These are phyloP conservation scores for Neocallimastix lanati DNA, from an alignment of 192 early-diverging fungal species.

Conservation along the genomic window DNA sequence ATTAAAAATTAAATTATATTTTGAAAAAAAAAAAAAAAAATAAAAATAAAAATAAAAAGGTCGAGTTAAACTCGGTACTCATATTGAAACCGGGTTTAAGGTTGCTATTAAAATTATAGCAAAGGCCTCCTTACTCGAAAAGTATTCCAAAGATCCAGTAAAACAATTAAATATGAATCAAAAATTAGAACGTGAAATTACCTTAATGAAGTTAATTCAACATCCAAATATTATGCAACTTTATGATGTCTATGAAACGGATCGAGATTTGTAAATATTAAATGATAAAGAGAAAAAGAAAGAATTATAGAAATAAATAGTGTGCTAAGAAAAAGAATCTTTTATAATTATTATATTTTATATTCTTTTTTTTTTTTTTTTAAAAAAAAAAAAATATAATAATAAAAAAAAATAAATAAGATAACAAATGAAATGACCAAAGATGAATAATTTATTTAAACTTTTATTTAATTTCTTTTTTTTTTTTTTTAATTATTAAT, in stretches of 20 bases:
- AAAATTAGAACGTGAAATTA: constrained; percentile 37
- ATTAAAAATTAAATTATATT: not conserved
- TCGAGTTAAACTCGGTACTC: constrained; percentile 27
- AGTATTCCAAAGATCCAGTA: not conserved
- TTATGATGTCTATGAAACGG: constrained; percentile 37
- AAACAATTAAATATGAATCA: constrained; percentile 8
- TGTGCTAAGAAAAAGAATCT: too few relatives aligned
- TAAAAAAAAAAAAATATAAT: too few relatives aligned
- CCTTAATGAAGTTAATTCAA: constrained; percentile 39
- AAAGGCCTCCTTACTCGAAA: constrained; percentile 8
- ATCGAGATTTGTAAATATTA: constrained; percentile 22
- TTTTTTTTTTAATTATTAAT: too few relatives aligned
- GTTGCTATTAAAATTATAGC: constrained; percentile 37
- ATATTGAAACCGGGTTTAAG: constrained; percentile 19
- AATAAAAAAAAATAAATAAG: too few relatives aligned
- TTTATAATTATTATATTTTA: too few relatives aligned
- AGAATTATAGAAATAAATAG: too few relatives aligned
- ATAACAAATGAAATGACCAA: too few relatives aligned
- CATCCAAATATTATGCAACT: constrained; percentile 33
- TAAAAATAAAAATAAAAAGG: constrained; percentile 8
- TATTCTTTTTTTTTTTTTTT: too few relatives aligned
- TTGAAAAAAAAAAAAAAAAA: not conserved
- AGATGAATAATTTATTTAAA: too few relatives aligned
- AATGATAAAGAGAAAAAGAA: too few relatives aligned
- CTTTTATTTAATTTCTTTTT: too few relatives aligned